These are phyloP conservation scores for Hygrophoropsis aurantiaca DNA, from an alignment of 768 basidiomycete species.

Conservation along the genomic window DNA sequence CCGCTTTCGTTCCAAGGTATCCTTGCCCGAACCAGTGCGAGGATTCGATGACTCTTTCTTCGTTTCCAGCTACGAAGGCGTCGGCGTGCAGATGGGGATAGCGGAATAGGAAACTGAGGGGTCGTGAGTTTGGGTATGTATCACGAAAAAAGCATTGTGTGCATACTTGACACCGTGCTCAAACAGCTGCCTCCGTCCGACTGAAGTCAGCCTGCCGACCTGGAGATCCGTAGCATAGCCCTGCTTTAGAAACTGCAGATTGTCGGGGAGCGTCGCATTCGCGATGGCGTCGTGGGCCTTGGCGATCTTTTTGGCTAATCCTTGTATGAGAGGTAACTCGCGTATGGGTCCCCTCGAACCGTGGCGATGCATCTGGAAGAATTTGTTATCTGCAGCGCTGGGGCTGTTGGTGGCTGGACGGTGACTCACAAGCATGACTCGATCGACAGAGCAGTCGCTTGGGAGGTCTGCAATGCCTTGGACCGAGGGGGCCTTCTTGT, in stretches of 20 bases:
- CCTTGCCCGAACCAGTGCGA: constrained; percentile 42
- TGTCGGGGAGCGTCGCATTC: constrained; percentile 25
- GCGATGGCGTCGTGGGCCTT: constrained; percentile 17
- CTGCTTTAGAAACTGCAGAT: constrained; percentile 31
- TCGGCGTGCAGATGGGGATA: constrained; percentile 21
- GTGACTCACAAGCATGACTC: constrained; percentile 30
- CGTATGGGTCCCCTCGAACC: constrained; percentile 33
- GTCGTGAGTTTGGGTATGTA: too few species aligned
- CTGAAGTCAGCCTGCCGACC: constrained; percentile 32
- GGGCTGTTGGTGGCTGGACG: too few species aligned
- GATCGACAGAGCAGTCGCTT: constrained; percentile 30
- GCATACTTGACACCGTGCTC: constrained; percentile 32
- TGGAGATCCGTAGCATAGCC: constrained; percentile 31
- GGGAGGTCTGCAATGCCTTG: constrained; percentile 27
- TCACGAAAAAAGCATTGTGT: too few species aligned
- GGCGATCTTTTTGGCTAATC: constrained; percentile 27
- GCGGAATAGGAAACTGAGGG: constrained; percentile 18
- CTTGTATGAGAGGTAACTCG: constrained; percentile 31
- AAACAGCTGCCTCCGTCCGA: constrained; percentile 32
- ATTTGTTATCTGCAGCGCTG: too few species aligned
- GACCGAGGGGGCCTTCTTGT: constrained; percentile 23
- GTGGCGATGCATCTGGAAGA: constrained; percentile 33
- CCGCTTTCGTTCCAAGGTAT: constrained; percentile 33
- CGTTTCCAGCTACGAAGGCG: constrained; percentile 11
- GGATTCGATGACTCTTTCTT: constrained; percentile 34